Base-by-base conservation (phyloP, 805 yeast genomes). In the Saitoella complicata region DNA sequence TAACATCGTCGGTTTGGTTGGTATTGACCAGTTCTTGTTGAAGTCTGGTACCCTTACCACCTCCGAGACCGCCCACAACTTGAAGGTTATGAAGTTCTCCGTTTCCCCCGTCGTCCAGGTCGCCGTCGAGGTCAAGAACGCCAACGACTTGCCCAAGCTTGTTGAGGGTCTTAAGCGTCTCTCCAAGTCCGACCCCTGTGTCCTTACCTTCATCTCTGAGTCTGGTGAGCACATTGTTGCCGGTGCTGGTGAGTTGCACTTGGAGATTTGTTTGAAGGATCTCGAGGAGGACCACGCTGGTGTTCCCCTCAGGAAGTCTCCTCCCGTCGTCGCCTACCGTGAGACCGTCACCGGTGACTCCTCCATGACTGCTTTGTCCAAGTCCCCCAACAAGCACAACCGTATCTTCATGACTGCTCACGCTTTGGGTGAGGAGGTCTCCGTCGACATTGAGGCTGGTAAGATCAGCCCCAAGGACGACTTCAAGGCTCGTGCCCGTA, bases 361-460 rank as follows among this genome's bases (percentile, higher is more conserved):
- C 51, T 78, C 91, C 64, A 91, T 86, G 79, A 76, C 75, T 65
- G 97, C 98, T 63, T 77, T 88, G 65, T 87, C 98, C 58, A 88
- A 88, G 78, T 88, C 98, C 68, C 97, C 97, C 73, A 88, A 88
- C 93, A 88, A 88, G 85, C 98, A 88, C 75, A 88, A 88, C 95
- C 88, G 98, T 83, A 78, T 88, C 68, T 88, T 85, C 81, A 78
- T 88, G 65, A 86, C 81, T 76, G 97, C 97, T 68, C 79, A 81
- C 70, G 96, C 98, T 67, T 68, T 88, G 58, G 84, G 77, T 58
- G 97, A 91, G 75, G 97, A 88, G 74, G 80, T 78, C 58, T 69
- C 93, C 56, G 66, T 70, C 55, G 98, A 94, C 64, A 88, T 88
- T 65, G 98, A 88, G 78, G 58, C 66, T 53, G 97, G 97, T 75